Evolutionary conservation across 2,329 filamentous ascomycete genomes (phyloP), one percentile per base, ranked within the genome.

Genomic region (Diaporthe helianthi): DNA sequence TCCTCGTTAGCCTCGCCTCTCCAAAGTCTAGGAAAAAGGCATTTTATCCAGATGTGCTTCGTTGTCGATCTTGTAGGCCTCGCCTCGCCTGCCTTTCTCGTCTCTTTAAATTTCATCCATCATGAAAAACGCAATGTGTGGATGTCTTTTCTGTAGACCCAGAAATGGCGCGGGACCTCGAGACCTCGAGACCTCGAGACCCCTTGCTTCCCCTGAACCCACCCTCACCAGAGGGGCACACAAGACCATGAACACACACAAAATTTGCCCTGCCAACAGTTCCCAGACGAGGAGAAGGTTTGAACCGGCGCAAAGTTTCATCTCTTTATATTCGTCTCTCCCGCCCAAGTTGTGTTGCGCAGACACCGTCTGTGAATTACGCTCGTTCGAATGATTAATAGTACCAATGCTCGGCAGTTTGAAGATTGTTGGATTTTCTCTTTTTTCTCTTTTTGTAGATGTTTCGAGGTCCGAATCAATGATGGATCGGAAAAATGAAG

Each of bases 321-420:
- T 58, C 17, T 33, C 58, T 22, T 49, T n/a, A 26, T 63, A 17
- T 49, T 49, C 58, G 44, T 49, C 44, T 49, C 41, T 36, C 29
- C 41, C 29, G 17, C 31, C 58, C 58, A 29, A 49, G 26, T 8
- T 49, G 58, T 31, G 13, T 36, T 36, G 29, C 13, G 58, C 44
- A 63, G 41, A 63, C 22, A 36, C 44, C n/a, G 26, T 36, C 41
- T 17, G 10, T 29, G 41, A 22, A 49, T 49, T 36, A 36, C 33
- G 41, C 29, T 22, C 19, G 55, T 52, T 69, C 38, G 47, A 51
- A 51, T 22, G 38, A 70, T 70, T 67, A 70, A 36, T 22, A 26
- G 29, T 49, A 36, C 29, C 44, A 63, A 49, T 49, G 58, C 33
- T 49, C 41, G 36, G n/a, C n/a, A 36, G 29, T n/a, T n/a, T n/a